Evolutionary conservation across 129 eudicot genomes (phyloP), one percentile per base, ranked within the genome.

Genomic region (Helichrysum umbraculigerum): DNA sequence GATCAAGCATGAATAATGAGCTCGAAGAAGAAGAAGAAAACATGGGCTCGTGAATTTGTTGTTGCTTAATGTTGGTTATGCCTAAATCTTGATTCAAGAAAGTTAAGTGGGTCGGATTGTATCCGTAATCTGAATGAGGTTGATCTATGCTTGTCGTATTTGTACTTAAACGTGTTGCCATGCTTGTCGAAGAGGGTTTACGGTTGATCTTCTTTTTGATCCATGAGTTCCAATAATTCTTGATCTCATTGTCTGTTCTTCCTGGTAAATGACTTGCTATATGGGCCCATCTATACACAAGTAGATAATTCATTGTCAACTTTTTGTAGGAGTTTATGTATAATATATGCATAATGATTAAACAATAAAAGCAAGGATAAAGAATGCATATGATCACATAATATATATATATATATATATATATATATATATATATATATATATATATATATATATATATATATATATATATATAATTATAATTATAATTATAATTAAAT

Each of bases 181-280:
- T 58, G 62, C 70, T 80, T 42, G 89, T 8, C 63, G 89, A 39
- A 41, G 87, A 69, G 16, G 83, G 85, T 69, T 92, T 92, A 15
- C 93, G 84, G 25, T 74, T 80, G 21, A 92, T 90, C 84, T 92
- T 92, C 87, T 92, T 92, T 72, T 92, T 92, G 78, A 92, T 92
- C 96, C 96, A 92, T 15, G 98, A 92, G 15, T 92, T 92, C 98
- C 98, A 92, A 59, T 89, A 92, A 75, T 92, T 92, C 56, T 92
- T 92, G 28, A 92, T 92, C 70, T 92, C 98, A 8, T 92, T 89
- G 54, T 92, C 98, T 16, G 98, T 92, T 77, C 98, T 79, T 50
- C 98, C 98, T 0, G 98, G 98, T 71, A 92, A 85, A 79, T 90
- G 96, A 85, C 96, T 89, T 74, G 98, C 98, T 73, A 92, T 92